Evolutionary conservation across 768 basidiomycete genomes (phyloP), one percentile per base, ranked within the genome.

Genomic region (Rhodotorula paludigena): DNA sequence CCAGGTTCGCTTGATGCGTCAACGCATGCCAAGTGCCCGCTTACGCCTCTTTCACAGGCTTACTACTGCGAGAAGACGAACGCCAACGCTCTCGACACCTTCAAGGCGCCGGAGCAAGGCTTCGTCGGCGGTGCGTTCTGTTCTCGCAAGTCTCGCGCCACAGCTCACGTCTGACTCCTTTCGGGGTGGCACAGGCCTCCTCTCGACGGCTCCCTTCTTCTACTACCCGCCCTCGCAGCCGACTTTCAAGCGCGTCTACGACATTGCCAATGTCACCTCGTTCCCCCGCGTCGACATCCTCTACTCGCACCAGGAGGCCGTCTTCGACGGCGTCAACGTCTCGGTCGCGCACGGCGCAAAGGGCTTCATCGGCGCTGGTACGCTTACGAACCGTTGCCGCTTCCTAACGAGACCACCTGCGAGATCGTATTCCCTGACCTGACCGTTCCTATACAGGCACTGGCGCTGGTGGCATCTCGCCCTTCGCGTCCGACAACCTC

Each of bases 21-120:
- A 7, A 11, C 18, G 11, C 42, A 8, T 21, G 8, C 18, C 23
- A 11, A 4, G 42, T 2, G 9, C 42, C 42, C 9, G 20, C 42
- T 42, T 8, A 21, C 42, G 42, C 42, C 20, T 42, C n/a, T 18
- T 20, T 42, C 42, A 4, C 42, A 42, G 42, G 78, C 77, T 0
- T 76, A 61, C 57, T 78, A 77, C 63, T 71, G 70, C 11, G 49
- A 60, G n/a, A 79, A 79, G 72, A 73, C 71, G 44, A 71, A 28
- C 44, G 36, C 11, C 52, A 67, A 71, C 42, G 42, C 69, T 14
- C 63, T 76, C 33, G 74, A 78, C 59, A 79, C 78, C 8, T 79
- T 79, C 73, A 65, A 64, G 21, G 76, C 78, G 0, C 51, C 70
- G 23, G 77, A 78, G 62, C 76, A 74, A 32, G 78, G 78, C 42